Evolutionary conservation across 345 rosid species (phyloP).

Genomic region (Lagerstroemia speciosa): DNA sequence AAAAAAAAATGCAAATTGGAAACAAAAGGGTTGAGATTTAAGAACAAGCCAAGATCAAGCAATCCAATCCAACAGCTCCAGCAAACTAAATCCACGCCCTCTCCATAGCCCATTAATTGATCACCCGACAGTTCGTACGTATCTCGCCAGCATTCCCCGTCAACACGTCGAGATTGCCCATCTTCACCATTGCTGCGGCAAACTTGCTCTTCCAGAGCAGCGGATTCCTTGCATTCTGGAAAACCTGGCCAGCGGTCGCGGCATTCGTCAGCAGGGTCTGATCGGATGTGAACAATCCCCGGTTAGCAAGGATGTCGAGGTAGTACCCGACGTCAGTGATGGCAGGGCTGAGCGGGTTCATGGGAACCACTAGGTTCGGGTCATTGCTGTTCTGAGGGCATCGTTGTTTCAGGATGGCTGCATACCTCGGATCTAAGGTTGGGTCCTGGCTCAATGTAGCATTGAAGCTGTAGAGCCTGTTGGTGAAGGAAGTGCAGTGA

Average conservation of each 20-base stretch:
- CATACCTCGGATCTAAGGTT: conserved; percentile 32
- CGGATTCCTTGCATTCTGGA: conserved; percentile 21
- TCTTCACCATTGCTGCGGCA: conserved; percentile 56
- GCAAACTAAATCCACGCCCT: too few relatives aligned
- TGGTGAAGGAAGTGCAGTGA: conserved; percentile 39
- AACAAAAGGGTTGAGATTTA: too few relatives aligned
- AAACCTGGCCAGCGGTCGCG: conserved; percentile 26
- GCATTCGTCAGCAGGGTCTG: conserved; percentile 31
- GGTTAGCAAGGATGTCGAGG: conserved; percentile 23
- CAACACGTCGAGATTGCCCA: conserved; percentile 57
- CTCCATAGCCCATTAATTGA: conserved; percentile 16
- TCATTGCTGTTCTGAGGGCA: conserved; percentile 25
- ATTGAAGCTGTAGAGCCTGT: conserved; percentile 37
- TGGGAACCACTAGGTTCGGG: conserved; percentile 23
- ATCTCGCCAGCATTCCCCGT: conserved; percentile 56
- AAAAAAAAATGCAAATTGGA: too few relatives aligned
- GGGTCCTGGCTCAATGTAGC: conserved; percentile 34
- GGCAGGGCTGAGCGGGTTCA: conserved; percentile 31
- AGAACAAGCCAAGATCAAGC: too few relatives aligned
- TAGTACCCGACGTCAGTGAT: conserved; percentile 32
- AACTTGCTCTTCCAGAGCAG: conserved; percentile 35
- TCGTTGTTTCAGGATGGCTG: conserved; percentile 29
- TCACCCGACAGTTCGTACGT: conserved; percentile 49
- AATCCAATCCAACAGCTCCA: too few relatives aligned
- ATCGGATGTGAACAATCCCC: conserved; percentile 51